Evolutionary conservation across 2,329 filamentous ascomycete genomes (phyloP), one percentile per base, ranked within the genome.

Genomic region (Exophiala calicioides): DNA sequence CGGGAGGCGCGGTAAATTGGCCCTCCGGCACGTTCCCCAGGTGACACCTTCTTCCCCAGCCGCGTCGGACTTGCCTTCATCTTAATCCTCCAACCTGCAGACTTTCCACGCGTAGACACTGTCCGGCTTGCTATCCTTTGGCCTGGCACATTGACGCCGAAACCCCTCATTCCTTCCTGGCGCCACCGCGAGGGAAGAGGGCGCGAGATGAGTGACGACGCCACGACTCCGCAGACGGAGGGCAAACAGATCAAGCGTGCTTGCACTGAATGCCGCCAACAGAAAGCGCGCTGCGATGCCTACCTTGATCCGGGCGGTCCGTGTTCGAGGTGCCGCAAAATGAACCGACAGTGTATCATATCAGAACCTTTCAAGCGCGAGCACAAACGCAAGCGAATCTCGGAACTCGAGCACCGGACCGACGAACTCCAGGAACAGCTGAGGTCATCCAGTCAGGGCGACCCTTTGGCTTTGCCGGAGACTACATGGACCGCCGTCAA

Each of bases 251-350:
- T 60, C 29, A 69, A 69, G 54, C 69, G 68, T 50, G 68, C 68
- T 4, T 72, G 68, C 47, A 71, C 68, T 2, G 66, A 70, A 55
- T 72, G 69, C 56, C 61, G 68, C 29, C 69, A 72, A 51, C 69
- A 72, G 53, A 72, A 72, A 40, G 52, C 50, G 27, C 37, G 32
- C 35, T 72, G 69, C 37, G 68, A 72, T 53, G 67, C 67, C 2
- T 67, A 63, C 33, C 36, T 68, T 15, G 61, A 65, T 43, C 62
- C 61, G 5, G 59, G 58, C 30, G 52, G 62, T 19, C 65, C 67
- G 10, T 72, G 69, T 48, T 58, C 63, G 23, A 61, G 69, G 42
- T 72, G 69, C 47, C 58, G 57, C 16, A 70, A 65, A 46, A 60
- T 69, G 47, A 59, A 62, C 29, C 53, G 60, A 7, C 39, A 57